A percentile compares a stretch with the other conserved stretches of the same genome.
Evolutionary conservation across 2,329 filamentous ascomycete genomes (phyloP).

Genomic region (Apiospora hydei): DNA sequence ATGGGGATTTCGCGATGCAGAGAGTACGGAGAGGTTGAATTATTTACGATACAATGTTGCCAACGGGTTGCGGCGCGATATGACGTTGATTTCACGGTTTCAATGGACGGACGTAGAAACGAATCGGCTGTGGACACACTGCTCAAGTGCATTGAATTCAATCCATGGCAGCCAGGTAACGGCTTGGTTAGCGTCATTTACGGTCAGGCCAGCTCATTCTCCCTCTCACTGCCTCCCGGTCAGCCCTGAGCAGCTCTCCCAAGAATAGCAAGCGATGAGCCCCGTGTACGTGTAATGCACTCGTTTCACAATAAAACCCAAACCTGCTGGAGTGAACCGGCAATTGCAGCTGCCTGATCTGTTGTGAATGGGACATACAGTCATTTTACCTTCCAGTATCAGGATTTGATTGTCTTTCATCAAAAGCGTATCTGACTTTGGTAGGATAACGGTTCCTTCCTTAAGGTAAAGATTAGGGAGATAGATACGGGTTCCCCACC

Average conservation of each 20-base stretch:
- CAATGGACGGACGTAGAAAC: slow-evolving; percentile 5
- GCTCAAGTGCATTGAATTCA: slow-evolving; percentile 16
- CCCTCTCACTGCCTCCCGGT: background rate
- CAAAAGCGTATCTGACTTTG: background rate
- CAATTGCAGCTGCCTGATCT: background rate
- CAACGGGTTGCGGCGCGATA: slow-evolving; percentile 17
- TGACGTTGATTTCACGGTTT: slow-evolving; percentile 13
- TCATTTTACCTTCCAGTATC: background rate
- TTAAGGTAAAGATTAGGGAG: background rate
- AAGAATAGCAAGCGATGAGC: background rate
- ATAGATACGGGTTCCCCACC: background rate
- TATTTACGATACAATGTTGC: slow-evolving; percentile 17
- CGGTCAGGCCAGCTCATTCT: slow-evolving; percentile 19
- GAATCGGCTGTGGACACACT: slow-evolving; percentile 20
- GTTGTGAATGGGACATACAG: background rate
- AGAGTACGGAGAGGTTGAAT: background rate
- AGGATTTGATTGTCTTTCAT: background rate
- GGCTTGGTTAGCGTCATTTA: slow-evolving; percentile 6
- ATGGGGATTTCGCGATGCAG: background rate
- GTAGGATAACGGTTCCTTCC: slow-evolving; percentile 1
- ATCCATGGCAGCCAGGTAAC: slow-evolving; percentile 12
- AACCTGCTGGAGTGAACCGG: background rate
- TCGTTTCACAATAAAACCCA: background rate
- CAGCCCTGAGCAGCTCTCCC: background rate
- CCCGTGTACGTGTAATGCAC: background rate